These are phyloP conservation scores for Nepenthes mirabilis DNA, from an alignment of 148 eudicot genomes.

Conservation along the genomic window DNA sequence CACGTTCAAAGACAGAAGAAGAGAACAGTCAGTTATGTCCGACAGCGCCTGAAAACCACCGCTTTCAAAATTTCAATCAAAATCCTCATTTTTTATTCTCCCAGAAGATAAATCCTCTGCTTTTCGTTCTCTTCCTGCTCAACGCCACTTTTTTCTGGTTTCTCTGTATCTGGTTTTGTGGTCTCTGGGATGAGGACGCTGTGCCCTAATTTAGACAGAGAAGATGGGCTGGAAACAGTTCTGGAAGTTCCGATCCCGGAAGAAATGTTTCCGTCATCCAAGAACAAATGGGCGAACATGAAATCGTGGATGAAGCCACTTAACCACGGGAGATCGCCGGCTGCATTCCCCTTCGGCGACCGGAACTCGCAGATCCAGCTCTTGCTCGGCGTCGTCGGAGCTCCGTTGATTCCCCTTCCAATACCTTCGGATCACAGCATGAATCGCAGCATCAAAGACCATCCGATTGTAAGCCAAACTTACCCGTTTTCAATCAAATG, in stretches of 20 bases:
- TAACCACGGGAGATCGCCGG: constrained; percentile 8
- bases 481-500: neutral
- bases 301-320: constrained; percentile 53
- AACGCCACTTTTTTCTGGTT: neutral
- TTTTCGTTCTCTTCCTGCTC: constrained; percentile 8
- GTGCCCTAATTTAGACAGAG: constrained; percentile 72
- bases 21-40: no score
- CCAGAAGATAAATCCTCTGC: constrained; percentile 4
- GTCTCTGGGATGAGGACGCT: constrained; percentile 48
- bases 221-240: constrained; percentile 83
- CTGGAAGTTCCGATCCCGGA: constrained; percentile 93
- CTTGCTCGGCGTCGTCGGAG: constrained; percentile 77
- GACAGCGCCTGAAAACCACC: no score
- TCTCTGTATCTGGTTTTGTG: neutral
- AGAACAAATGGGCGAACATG: constrained; percentile 49
- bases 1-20: neutral
- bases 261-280: constrained; percentile 41
- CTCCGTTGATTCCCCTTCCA: constrained; percentile 81
- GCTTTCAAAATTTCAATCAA: no score
- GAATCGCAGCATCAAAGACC: constrained; percentile 38
- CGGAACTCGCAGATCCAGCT: constrained; percentile 57
- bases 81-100: no score
- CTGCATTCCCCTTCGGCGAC: constrained; percentile 19
- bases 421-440: constrained; percentile 19
- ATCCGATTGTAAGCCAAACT: constrained; percentile 63